A percentile compares a stretch with the other conserved stretches of the same genome.
Evolutionary conservation across 2,329 filamentous ascomycete species (phyloP).

Genomic region (Scytalidium lignicola): DNA sequence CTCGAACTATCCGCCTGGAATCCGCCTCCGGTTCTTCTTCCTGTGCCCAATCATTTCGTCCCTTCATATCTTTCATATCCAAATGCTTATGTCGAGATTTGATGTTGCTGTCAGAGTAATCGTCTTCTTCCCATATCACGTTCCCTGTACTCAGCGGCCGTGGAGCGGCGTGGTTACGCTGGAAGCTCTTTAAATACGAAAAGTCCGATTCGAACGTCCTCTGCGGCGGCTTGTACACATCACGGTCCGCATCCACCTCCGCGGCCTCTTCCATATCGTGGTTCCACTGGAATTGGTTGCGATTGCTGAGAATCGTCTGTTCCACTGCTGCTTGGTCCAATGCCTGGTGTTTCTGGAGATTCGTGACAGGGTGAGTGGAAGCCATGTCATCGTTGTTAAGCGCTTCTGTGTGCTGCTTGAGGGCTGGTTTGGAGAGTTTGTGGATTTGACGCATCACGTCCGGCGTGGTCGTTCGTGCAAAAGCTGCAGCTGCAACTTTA

Average conservation of each 20-base stretch:
- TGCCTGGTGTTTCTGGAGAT: conserved; percentile 15
- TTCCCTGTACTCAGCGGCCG: conserved; percentile 21
- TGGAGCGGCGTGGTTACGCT: conserved; percentile 2
- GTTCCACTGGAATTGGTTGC: conserved; percentile 40
- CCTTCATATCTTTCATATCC: not conserved
- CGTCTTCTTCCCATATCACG: conserved; percentile 16
- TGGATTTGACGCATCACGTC: conserved; percentile 36
- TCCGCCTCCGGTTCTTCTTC: conserved; percentile 39
- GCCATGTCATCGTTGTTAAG: conserved; percentile 17
- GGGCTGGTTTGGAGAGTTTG: conserved; percentile 37
- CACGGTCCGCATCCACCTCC: conserved; percentile 24
- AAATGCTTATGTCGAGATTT: conserved; percentile 9
- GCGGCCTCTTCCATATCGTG: conserved; percentile 32
- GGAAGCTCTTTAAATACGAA: conserved; percentile 10
- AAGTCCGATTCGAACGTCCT: conserved; percentile 29
- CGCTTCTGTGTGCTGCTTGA: conserved; percentile 36
- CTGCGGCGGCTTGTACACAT: conserved; percentile 22
- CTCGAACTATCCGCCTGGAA: conserved; percentile 17
- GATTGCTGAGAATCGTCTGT: conserved; percentile 30
- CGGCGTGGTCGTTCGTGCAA: conserved; percentile 47
- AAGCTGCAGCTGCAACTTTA: conserved; percentile 48
- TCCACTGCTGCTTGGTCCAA: conserved; percentile 28
- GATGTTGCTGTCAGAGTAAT: conserved; percentile 1
- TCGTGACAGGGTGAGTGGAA: conserved; percentile 5
- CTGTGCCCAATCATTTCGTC: conserved; percentile 49